A percentile compares a stretch with the other conserved stretches of the same genome.
phyloP scores from a whole-genome alignment of 2,329 filamentous ascomycete genomes.

The Aspergillus carbonarius region DNA sequence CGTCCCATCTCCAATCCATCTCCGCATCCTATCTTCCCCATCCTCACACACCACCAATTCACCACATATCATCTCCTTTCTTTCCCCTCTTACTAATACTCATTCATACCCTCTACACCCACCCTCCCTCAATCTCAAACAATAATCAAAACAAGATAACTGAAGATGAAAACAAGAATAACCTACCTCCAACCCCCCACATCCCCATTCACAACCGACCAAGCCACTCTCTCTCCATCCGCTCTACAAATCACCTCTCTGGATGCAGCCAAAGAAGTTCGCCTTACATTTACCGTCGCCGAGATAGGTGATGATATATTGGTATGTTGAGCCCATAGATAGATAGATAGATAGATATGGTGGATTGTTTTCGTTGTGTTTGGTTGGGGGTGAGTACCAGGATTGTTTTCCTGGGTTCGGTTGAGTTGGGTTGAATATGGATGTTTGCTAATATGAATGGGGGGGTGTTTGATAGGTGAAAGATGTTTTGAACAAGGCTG shows the following conservation, averaged over 20 bases:
- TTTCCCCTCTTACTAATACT: not conserved
- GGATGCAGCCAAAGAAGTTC: slow-evolving; percentile 72
- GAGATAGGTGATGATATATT: too few species aligned
- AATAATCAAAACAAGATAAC: not conserved
- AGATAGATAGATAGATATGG: too few species aligned
- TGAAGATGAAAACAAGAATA: slow-evolving; percentile 52
- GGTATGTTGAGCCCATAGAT: too few species aligned
- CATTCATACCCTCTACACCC: slow-evolving; percentile 2
- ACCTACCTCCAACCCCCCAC: slow-evolving; percentile 73
- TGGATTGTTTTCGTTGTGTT: too few species aligned
- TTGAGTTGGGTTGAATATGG: not conserved
- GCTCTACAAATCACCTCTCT: too few species aligned
- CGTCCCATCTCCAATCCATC: too few species aligned
- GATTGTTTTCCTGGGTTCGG: not conserved
- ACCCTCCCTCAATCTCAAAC: too few species aligned
- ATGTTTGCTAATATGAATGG: not conserved
- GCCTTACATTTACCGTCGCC: slow-evolving; percentile 69
- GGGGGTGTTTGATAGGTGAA: slow-evolving; percentile 52
- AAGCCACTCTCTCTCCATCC: slow-evolving; percentile 62
- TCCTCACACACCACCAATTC: not conserved
- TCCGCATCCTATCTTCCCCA: too few species aligned
- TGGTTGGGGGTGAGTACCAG: too few species aligned
- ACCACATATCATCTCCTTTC: not conserved
- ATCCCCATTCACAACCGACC: slow-evolving; percentile 62
- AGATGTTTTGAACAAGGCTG: slow-evolving; percentile 60